Conservation (phyloP, 768 basidiomycete genomes). For the Mycena olivaceomarginata region DNA sequence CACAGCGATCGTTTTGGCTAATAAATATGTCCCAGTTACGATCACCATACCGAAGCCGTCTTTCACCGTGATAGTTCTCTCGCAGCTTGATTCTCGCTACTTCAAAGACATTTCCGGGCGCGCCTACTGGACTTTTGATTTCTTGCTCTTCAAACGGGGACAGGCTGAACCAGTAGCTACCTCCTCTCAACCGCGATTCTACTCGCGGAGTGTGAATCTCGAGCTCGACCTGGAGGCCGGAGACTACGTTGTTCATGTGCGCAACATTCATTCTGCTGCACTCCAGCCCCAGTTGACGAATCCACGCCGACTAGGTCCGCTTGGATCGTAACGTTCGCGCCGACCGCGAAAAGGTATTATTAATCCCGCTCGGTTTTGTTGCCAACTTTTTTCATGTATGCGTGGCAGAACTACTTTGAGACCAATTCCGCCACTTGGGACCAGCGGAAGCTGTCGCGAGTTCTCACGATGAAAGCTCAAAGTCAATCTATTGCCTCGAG, state of each 20-base stretch:
- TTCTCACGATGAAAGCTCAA: constrained; percentile 9
- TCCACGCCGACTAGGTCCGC: constrained; percentile 5
- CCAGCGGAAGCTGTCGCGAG: constrained; percentile 21
- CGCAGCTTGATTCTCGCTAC: constrained; percentile 60
- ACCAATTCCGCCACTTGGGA: not conserved
- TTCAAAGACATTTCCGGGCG: constrained; percentile 53
- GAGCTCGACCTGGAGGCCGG: constrained; percentile 51
- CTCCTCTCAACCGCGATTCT: constrained; percentile 44
- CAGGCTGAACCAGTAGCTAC: constrained; percentile 47
- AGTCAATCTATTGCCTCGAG: constrained; percentile 33
- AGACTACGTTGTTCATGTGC: constrained; percentile 55
- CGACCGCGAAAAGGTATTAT: not conserved
- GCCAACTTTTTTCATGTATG: not conserved
- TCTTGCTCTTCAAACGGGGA: constrained; percentile 59
- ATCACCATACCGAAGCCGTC: constrained; percentile 54
- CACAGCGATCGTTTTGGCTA: not conserved
- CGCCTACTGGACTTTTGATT: constrained; percentile 57
- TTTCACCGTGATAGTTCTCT: constrained; percentile 60
- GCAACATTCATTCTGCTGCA: not conserved
- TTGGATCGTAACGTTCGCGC: constrained; percentile 14
- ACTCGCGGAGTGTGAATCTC: constrained; percentile 52
- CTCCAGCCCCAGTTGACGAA: not conserved
- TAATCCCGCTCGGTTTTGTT: not conserved
- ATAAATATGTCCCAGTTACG: constrained; percentile 53
- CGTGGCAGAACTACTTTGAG: constrained; percentile 10